Conservation (phyloP, 345 rosid species). For the Eucalyptus shirleyi region DNA sequence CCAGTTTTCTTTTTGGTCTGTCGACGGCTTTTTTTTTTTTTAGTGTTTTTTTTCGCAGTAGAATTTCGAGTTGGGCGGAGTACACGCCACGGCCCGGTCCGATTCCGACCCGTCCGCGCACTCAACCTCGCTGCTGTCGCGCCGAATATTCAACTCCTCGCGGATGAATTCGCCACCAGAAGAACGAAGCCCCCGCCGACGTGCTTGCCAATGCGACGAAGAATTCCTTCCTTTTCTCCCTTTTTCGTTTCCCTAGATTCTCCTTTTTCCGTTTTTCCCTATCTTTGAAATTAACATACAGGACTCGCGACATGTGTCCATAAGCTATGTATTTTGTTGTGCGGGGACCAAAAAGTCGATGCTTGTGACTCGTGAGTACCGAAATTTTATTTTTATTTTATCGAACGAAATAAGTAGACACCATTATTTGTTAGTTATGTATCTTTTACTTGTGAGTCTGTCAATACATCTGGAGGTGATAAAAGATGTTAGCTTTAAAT, state of each 20-base stretch:
- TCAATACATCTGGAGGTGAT: neutral
- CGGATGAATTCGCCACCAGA: neutral
- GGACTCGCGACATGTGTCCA: neutral
- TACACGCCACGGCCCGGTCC: neutral
- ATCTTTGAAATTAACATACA: neutral
- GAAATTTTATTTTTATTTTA: too few species aligned
- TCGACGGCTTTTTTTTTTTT: neutral
- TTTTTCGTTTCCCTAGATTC: neutral
- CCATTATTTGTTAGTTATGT: neutral
- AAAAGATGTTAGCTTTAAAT: neutral
- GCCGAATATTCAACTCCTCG: neutral
- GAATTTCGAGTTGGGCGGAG: neutral
- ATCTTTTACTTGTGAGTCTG: neutral
- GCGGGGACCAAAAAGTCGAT: too few species aligned
- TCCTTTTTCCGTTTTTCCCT: neutral
- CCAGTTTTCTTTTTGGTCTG: too few species aligned
- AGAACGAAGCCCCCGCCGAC: neutral
- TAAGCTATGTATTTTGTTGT: neutral
- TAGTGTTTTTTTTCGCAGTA: neutral
- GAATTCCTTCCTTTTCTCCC: neutral
- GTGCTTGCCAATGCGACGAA: neutral
- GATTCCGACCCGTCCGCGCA: neutral
- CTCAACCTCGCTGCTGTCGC: neutral
- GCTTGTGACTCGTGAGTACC: too few species aligned
- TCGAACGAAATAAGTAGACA: neutral